Percentiles rank a stretch among this genome's conserved stretches.
These are phyloP conservation scores for Termitomyces sp. DNA, from an alignment of 768 basidiomycete species.

Conservation along the genomic window DNA sequence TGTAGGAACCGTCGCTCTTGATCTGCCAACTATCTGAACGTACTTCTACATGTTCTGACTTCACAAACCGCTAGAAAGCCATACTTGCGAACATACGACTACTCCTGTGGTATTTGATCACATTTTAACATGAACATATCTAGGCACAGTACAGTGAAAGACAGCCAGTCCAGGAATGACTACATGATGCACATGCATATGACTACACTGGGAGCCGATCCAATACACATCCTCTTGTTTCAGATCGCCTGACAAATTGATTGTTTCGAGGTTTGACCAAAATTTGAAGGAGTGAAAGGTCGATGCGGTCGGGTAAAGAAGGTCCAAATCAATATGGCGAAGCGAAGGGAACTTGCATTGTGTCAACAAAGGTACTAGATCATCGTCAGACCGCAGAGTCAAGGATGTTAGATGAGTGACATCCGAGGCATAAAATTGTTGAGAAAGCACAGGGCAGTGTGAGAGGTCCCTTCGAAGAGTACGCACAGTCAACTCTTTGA, in stretches of 20 bases:
- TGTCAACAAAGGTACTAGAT: background rate
- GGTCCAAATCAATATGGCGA: constrained; percentile 2
- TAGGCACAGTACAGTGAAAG: background rate
- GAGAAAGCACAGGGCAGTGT: background rate
- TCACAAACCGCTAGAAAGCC: background rate
- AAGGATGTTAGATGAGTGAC: background rate
- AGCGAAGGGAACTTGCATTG: constrained; percentile 4
- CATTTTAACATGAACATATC: background rate
- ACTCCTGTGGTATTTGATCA: background rate
- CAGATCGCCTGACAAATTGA: background rate
- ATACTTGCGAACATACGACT: background rate
- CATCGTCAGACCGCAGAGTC: constrained; percentile 2
- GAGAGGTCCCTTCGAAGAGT: background rate
- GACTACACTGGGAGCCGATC: background rate
- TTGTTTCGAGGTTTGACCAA: background rate
- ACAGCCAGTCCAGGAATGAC: background rate
- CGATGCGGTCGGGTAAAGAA: background rate
- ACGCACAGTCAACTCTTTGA: background rate
- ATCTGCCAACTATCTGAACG: too few relatives aligned
- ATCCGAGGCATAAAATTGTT: background rate
- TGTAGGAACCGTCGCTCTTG: background rate
- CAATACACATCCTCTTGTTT: background rate
- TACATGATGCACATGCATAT: background rate
- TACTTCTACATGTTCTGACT: background rate
- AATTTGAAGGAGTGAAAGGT: background rate